Evolutionary conservation across 2,329 filamentous ascomycete genomes (phyloP), one percentile per base, ranked within the genome.

Genomic region (Bipolaris oryzae): DNA sequence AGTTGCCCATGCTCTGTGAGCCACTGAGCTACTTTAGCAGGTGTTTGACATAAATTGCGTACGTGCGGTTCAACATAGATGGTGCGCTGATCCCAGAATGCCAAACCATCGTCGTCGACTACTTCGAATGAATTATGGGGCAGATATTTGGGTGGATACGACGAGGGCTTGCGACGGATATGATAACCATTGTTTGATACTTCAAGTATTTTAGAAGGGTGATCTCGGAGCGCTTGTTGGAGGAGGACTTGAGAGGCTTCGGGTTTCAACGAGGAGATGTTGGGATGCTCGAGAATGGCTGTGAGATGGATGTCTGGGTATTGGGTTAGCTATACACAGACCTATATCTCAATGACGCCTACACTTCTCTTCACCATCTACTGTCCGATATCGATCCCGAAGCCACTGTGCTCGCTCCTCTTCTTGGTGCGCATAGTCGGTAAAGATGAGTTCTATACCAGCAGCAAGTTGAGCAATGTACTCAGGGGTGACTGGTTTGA

Each of bases 21-120:
- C 68, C 68, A 74, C 18, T 71, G 58, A 28, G 72, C 67, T 2
- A 75, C 61, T 42, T 60, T 70, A 2, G 71, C 71, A 1, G 71
- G 72, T 31, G 63, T 70, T 38, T 70, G 67, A 47, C 68, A 73
- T 7, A 74, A 58, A 33, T 66, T 66, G 25, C 67, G 68, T 7
- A 67, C 44, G 50, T 75, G 73, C n/a, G 74, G 72, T 46, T 76
- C 74, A 25, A 76, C 69, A 39, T 76, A 76, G 38, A 76, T 71
- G 16, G 73, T 74, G 4, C 72, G 72, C 51, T 73, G 62, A 35
- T 75, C 71, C 73, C 74, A 76, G 55, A 73, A 75, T 34, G 53
- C 61, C 20, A 75, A 48, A 7, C 71, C 73, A 21, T 72, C 57
- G 46, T 74, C 71, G 50, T 74, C 59, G 18, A 63, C 58, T 3